phyloP scores from a whole-genome alignment of 768 basidiomycete species.

The Cyclocybe cylindracea region DNA sequence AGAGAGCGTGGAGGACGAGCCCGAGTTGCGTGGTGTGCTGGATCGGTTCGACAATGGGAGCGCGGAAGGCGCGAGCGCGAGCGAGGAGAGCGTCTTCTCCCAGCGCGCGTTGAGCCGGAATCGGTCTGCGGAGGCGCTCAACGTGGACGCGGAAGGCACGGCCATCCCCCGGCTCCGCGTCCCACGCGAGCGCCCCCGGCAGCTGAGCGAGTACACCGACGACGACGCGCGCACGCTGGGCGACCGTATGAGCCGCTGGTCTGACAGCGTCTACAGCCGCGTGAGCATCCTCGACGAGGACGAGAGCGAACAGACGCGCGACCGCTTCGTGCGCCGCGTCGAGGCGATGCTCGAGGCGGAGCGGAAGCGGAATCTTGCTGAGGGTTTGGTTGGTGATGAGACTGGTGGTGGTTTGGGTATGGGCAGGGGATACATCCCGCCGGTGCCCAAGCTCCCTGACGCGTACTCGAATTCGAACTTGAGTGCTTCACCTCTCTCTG shows the following conservation, averaged over 20 bases:
- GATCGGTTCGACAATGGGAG: conserved; percentile 36
- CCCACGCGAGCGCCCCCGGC: background rate
- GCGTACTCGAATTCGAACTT: conserved; percentile 20
- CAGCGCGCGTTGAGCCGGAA: conserved; percentile 28
- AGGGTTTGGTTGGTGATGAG: too few species aligned
- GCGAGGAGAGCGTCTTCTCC: conserved; percentile 7
- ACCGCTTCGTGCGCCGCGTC: conserved; percentile 51
- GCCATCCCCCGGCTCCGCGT: background rate
- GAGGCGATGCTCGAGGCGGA: conserved; percentile 49
- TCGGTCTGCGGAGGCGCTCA: conserved; percentile 25
- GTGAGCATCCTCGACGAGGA: conserved; percentile 54
- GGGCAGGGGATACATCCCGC: conserved; percentile 30
- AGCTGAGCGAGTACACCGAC: conserved; percentile 3
- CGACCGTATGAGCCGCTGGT: conserved; percentile 42
- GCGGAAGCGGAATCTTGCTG: background rate
- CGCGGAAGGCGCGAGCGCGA: conserved; percentile 4
- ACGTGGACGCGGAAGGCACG: background rate
- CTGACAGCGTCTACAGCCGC: conserved; percentile 50
- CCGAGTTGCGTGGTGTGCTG: conserved; percentile 37
- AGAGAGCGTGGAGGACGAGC: background rate
- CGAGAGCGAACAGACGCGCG: conserved; percentile 46
- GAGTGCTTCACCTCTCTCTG: background rate
- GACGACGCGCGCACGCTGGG: conserved; percentile 22
- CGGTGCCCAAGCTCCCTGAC: conserved; percentile 45
- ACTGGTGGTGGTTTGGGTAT: conserved; percentile 2